Evolutionary conservation across 2,329 filamentous ascomycete genomes (phyloP), one percentile per base, ranked within the genome.

Genomic region (Pseudohalonectria lignicola): DNA sequence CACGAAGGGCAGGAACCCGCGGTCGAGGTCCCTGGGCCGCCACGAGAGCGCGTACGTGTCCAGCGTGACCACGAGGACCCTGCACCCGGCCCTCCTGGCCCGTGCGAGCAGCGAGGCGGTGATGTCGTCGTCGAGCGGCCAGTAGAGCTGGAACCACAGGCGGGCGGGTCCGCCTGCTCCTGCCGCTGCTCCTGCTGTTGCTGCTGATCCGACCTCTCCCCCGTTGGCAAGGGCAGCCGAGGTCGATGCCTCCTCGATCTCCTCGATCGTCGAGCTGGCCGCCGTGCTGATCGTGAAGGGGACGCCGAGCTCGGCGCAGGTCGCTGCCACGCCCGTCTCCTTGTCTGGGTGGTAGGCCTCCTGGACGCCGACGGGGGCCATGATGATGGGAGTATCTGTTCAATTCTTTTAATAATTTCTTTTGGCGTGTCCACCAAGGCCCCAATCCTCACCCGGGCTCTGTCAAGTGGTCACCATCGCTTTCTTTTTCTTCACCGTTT

Each of bases 121-220:
- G 39, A 86, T 62, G 3, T 78, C 71, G 37, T 86, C 69, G 39
- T 74, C 70, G 16, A 66, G 59, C 0, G 82, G 81, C 78, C 80
- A 86, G 59, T 87, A 87, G 0, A 87, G 67, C 52, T 87, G 82
- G 53, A 71, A 87, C 79, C 79, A 87, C 10, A 79, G 62, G 7
- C 28, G 3, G 5, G 28, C 29, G 11, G 36, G 11, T 9, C 12
- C 32, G 25, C 17, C 34, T n/a, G n/a, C n/a, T 11, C 19, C 25
- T 12, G 12, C 28, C 9, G n/a, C 17, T n/a, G n/a, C n/a, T n/a
- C n/a, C n/a, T 12, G 23, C 23, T 7, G 23, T 26, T n/a, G 13
- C 21, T 3, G 34, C 29, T 2, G 36, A 29, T 12, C 28, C 8
- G 5, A 19, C 29, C 3, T 19, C 21, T 7, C 5, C 19, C 5